Evolutionary conservation across 2,329 filamentous ascomycete species (phyloP), one percentile per base, ranked within the genome.

Genomic region (Pyrenochaeta sp.): DNA sequence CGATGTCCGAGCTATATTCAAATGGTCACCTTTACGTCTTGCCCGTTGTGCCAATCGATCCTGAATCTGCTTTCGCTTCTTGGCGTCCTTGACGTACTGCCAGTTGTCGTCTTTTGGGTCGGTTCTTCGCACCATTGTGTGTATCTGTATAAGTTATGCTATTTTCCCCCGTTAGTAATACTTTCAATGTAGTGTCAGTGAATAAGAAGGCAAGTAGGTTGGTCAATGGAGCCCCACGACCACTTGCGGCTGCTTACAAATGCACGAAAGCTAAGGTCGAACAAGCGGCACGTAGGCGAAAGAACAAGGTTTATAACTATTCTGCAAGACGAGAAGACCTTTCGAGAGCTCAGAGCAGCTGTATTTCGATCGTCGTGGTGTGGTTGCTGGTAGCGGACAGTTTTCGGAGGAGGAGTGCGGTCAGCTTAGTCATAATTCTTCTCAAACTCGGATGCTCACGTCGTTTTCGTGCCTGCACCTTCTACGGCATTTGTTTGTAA

Each of bases 11-110:
- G 34, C 32, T 13, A 12, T 34, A 12, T 49, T 27, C 19, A 40
- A 19, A 19, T 22, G 1, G 32, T 49, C 48, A 28, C 13, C 66
- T 69, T 63, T 66, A 78, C 76, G 59, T 64, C 76, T 66, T 24
- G 76, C 76, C 66, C 77, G 65, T 58, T 79, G 76, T 25, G 78
- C 78, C 42, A 79, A 58, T 44, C 76, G 67, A 62, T 79, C 77
- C 62, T 79, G 77, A n/a, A 79, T 77, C 49, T 77, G 72, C 62
- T 80, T 79, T 39, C 77, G 66, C 56, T 77, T 73, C 57, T 71
- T 75, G 3, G 74, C 69, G 54, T 79, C 76, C 44, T 72, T 54
- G 27, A 78, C 69, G 19, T 69, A 66, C 36, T 71, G 69, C 77
- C 77, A 80, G 27, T 69, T 56, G 32, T 75, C 71, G 12, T 71